Evolutionary conservation across 2,329 filamentous ascomycete genomes (phyloP), one percentile per base, ranked within the genome.

Genomic region (Samsoniella hepiali): DNA sequence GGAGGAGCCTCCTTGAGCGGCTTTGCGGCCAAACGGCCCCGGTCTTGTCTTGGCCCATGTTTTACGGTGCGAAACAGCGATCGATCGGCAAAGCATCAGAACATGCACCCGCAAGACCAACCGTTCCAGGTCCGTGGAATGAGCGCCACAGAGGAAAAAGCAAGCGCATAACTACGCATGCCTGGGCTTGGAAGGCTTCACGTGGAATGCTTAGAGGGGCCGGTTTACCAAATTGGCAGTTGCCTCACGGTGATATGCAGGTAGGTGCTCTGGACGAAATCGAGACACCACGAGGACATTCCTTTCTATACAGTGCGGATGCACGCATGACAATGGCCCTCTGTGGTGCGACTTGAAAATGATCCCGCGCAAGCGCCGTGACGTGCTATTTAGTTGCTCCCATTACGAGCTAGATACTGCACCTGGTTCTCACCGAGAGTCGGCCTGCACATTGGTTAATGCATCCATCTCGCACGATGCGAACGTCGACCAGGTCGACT

Each of bases 251-350:
- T 36, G 36, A n/a, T 22, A 34, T 31, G n/a, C n/a, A 38, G 29
- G 11, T 3, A 29, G 13, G 11, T 38, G 49, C 9, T 11, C 32
- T 17, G 36, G 31, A 34, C 17, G 29, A 53, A 17, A 45, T 54
- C 31, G 27, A 51, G 29, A 53, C 58, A 44, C 49, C 58, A 61
- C 58, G 49, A 45, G 49, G 58, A 45, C 58, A 44, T 60, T 36
- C 47, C 36, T 53, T 32, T 32, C 44, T 59, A 36, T 27, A 27
- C 58, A 31, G 36, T 32, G 17, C 49, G 17, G 49, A 62, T 44
- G 58, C 50, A 62, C 55, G 58, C 49, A 47, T 62, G 58, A 54
- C 50, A 40, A 62, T 62, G 29, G 29, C 3, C 22, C 31, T 55
- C 38, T 45, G 40, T n/a, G 22, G 40, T 47, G 31, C 50, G 47